Conservation (phyloP, 805 yeast species). For the Limtongia smithiae region DNA sequence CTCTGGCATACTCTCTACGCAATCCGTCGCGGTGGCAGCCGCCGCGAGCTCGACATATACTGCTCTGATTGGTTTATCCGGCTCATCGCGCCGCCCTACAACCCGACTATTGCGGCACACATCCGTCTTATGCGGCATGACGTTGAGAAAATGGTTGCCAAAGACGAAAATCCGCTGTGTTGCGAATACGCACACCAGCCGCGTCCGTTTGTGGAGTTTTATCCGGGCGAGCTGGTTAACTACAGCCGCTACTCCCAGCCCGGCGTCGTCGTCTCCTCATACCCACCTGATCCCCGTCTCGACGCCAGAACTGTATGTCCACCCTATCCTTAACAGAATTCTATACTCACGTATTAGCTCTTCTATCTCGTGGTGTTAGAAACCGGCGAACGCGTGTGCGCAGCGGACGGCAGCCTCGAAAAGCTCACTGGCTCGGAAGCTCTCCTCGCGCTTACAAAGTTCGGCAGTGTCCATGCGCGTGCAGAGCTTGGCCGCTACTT, state of each 20-base stretch:
- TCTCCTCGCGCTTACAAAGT: too few relatives aligned
- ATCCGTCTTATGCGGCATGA: neutral
- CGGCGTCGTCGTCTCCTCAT: constrained; percentile 6
- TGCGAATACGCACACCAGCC: neutral
- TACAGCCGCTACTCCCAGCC: constrained; percentile 7
- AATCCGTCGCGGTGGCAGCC: constrained; percentile 9
- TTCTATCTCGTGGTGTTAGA: constrained; percentile 2
- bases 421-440: too few relatives aligned
- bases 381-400: constrained; percentile 10
- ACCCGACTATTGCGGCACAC: too few relatives aligned
- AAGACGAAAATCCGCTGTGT: neutral
- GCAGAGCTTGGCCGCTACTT: too few relatives aligned
- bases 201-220: neutral
- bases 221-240: constrained; percentile 10
- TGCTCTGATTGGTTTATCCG: neutral
- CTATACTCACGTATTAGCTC: too few relatives aligned
- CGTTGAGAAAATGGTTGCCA: neutral
- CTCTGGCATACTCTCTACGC: neutral
- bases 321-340: too few relatives aligned
- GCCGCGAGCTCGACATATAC: constrained; percentile 11
- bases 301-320: too few relatives aligned
- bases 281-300: too few relatives aligned
- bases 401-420: constrained; percentile 3
- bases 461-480: too few relatives aligned
- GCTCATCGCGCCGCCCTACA: too few relatives aligned